Percentiles rank a stretch among this genome's conserved stretches.
Conservation (phyloP, 345 rosid genomes). For the Microcos paniculata region DNA sequence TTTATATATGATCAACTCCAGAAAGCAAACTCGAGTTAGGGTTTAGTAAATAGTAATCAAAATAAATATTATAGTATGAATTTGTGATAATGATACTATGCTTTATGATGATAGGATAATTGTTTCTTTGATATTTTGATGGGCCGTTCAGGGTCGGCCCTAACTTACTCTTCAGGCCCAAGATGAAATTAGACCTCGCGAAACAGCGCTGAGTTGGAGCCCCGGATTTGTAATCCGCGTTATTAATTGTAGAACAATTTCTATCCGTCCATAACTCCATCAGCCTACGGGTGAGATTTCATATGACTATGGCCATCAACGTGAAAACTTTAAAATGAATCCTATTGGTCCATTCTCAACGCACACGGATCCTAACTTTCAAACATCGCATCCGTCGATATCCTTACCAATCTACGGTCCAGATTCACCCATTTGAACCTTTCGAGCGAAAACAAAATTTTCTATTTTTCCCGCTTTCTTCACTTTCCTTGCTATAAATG, state of each 20-base stretch:
- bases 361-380: not conserved
- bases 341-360: not conserved
- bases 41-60: too few species aligned
- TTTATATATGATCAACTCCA: too few species aligned
- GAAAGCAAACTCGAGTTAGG: too few species aligned
- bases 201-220: too few species aligned
- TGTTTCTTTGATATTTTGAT: not conserved
- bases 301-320: not conserved
- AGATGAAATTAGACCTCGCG: not conserved
- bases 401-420: not conserved
- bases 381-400: not conserved
- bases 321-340: not conserved
- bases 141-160: not conserved
- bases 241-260: not conserved
- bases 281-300: not conserved
- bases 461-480: not conserved
- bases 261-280: not conserved
- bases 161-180: not conserved
- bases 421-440: not conserved
- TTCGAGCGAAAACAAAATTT: not conserved
- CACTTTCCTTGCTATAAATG: slow-evolving; percentile 12
- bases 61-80: too few species aligned
- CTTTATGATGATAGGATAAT: too few species aligned
- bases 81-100: too few species aligned
- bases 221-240: not conserved